Evolutionary conservation across 495 filamentous ascomycete species (phyloP).

Genomic region (Hypoxylon intermedium): DNA sequence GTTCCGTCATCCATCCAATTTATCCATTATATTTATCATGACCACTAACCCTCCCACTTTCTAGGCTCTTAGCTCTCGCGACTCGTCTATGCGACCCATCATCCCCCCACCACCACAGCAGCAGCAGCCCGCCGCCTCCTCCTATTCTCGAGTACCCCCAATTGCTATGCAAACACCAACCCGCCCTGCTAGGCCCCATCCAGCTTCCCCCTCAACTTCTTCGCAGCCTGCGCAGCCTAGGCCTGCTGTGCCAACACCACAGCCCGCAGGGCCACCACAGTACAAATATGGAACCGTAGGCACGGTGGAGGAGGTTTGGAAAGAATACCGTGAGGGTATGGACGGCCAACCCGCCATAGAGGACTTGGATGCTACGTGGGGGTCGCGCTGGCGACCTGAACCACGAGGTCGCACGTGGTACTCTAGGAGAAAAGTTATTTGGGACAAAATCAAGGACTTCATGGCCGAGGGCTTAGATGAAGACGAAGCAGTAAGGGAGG

Average conservation of each 20-base stretch:
- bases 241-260: slow-evolving; percentile 28
- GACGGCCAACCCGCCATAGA: slow-evolving; percentile 46
- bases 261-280: slow-evolving; percentile 38
- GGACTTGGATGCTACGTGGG: slow-evolving; percentile 42
- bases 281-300: slow-evolving; percentile 44
- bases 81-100: slow-evolving; percentile 32
- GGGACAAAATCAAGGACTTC: slow-evolving; percentile 46
- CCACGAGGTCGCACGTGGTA: slow-evolving; percentile 47
- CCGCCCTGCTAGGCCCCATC: slow-evolving; percentile 37
- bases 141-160: slow-evolving; percentile 37
- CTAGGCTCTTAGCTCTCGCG: slow-evolving; percentile 38
- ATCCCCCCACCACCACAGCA: slow-evolving; percentile 39
- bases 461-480: slow-evolving; percentile 44
- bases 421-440: slow-evolving; percentile 46
- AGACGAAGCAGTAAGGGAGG: slow-evolving; percentile 41
- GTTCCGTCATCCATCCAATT: slow-evolving; percentile 2
- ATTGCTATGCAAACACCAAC: slow-evolving; percentile 39
- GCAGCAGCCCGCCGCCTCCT: slow-evolving; percentile 26
- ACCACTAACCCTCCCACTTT: slow-evolving; percentile 14
- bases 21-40: slow-evolving; percentile 16
- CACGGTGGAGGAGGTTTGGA: slow-evolving; percentile 47
- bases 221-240: slow-evolving; percentile 28
- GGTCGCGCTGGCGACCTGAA: slow-evolving; percentile 45
- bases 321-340: slow-evolving; percentile 45
- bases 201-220: slow-evolving; percentile 31